These are phyloP conservation scores for Rhodotorula babjevae DNA, from an alignment of 768 basidiomycete species.

Conservation along the genomic window DNA sequence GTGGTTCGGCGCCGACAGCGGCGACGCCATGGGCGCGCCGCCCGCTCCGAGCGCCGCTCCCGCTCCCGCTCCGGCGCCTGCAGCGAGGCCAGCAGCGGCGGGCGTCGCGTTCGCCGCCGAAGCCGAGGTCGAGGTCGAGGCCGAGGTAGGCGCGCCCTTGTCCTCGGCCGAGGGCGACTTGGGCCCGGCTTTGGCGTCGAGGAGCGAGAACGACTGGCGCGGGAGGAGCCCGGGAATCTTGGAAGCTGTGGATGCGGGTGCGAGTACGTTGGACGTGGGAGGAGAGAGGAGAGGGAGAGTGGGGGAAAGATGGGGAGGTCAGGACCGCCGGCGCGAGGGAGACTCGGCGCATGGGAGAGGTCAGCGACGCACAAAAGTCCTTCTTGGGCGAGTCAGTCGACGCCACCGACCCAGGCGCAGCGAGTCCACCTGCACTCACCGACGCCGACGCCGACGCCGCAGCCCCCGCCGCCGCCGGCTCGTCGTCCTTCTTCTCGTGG, in stretches of 20 bases:
- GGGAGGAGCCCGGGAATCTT: conserved; percentile 33
- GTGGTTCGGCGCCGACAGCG: conserved; percentile 5
- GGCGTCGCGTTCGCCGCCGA: too few relatives aligned
- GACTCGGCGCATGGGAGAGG: too few relatives aligned
- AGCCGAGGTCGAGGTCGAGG: background rate
- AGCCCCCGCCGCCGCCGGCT: too few relatives aligned
- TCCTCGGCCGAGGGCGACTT: background rate
- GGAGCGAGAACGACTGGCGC: conserved; percentile 32
- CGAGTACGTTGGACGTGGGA: background rate
- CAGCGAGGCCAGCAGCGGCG: background rate
- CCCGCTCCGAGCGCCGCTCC: background rate
- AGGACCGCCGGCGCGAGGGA: too few relatives aligned
- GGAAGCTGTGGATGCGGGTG: background rate
- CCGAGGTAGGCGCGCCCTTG: background rate
- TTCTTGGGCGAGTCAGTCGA: conserved; percentile 7
- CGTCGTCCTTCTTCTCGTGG: too few relatives aligned
- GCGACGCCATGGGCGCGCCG: background rate
- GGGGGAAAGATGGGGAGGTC: too few relatives aligned
- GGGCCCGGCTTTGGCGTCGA: conserved; percentile 17
- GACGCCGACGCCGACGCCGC: too few relatives aligned
- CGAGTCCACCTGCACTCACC: too few relatives aligned
- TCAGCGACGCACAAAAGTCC: conserved; percentile 5
- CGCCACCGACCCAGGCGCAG: background rate
- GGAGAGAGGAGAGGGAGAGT: background rate
- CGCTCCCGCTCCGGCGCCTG: background rate